A percentile compares a stretch with the other conserved stretches of the same genome.
These are phyloP conservation scores for Cutaneotrichosporon spelunceum DNA, from an alignment of 1,284 basidiomycete genomes.

Conservation along the genomic window DNA sequence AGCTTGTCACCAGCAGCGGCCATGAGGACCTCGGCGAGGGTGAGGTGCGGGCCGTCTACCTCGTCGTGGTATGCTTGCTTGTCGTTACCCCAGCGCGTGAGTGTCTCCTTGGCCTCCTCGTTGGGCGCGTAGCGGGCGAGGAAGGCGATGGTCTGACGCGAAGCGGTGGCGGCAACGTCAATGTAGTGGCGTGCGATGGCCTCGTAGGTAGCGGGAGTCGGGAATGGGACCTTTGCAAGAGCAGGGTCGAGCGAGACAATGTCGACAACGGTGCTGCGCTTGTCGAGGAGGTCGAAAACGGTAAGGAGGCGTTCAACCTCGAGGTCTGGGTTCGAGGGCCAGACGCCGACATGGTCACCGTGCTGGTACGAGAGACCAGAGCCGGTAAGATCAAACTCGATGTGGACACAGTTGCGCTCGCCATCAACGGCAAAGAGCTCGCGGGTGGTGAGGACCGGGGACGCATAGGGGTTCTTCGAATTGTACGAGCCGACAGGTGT, in stretches of 20 bases:
- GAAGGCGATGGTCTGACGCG: constrained; percentile 84
- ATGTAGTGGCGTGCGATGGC: constrained; percentile 95
- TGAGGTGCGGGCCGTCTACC: constrained; percentile 77
- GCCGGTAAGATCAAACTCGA: constrained; percentile 91
- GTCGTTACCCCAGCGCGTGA: constrained; percentile 77
- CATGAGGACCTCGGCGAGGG: constrained; percentile 87
- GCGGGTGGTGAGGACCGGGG: constrained; percentile 70
- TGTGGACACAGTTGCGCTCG: constrained; percentile 90
- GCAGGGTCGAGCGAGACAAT: constrained; percentile 96
- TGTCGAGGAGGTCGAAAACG: constrained; percentile 71
- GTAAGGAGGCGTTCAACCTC: constrained; percentile 87
- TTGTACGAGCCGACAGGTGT: constrained; percentile 63
- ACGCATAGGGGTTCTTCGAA: constrained; percentile 92
- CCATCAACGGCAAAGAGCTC: constrained; percentile 76
- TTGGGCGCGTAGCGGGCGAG: constrained; percentile 85
- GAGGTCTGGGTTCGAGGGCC: constrained; percentile 89
- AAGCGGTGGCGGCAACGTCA: constrained; percentile 87
- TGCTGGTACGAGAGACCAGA: constrained; percentile 98
- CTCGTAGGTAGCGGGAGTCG: constrained; percentile 89
- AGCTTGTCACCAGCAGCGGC: constrained; percentile 74
- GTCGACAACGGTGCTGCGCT: constrained; percentile 75
- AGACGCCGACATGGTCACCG: constrained; percentile 95
- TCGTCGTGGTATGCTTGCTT: constrained; percentile 79
- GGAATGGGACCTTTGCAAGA: constrained; percentile 97
- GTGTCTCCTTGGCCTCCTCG: constrained; percentile 67